Percentiles rank a stretch among this genome's conserved stretches.
These are phyloP conservation scores for Plicaturopsis crispa DNA, from an alignment of 768 basidiomycete species.

Conservation along the genomic window DNA sequence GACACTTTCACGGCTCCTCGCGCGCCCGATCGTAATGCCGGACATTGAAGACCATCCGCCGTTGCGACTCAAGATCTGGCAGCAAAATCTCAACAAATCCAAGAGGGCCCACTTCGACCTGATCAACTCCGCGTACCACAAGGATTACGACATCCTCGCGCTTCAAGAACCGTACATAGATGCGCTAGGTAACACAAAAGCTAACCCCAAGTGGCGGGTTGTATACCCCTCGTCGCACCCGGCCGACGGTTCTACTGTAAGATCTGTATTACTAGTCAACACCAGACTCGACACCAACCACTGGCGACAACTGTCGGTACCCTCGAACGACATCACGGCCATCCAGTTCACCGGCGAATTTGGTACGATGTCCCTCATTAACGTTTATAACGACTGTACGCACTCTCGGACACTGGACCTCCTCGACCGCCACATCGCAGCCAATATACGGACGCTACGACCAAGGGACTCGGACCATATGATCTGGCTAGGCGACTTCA, in stretches of 20 bases:
- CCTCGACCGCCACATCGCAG: conserved; percentile 1
- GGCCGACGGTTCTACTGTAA: background rate
- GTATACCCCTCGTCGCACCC: conserved; percentile 14
- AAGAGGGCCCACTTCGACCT: conserved; percentile 10
- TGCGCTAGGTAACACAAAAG: conserved; percentile 8
- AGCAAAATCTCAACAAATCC: conserved; percentile 22
- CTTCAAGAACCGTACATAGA: conserved; percentile 33
- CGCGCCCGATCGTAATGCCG: background rate
- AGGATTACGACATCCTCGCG: conserved; percentile 22
- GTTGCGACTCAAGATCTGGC: conserved; percentile 12
- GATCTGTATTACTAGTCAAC: background rate
- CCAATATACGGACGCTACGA: background rate
- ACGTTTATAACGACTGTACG: conserved; percentile 29
- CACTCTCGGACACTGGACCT: conserved; percentile 12
- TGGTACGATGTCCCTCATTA: conserved; percentile 21
- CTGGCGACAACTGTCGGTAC: conserved; percentile 8
- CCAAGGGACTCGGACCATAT: conserved; percentile 4
- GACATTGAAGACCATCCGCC: background rate
- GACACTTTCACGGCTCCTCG: background rate
- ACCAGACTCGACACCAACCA: conserved; percentile 1
- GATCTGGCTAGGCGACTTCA: conserved; percentile 18
- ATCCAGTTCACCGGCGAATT: conserved; percentile 13
- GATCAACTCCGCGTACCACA: conserved; percentile 5
- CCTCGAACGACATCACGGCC: conserved; percentile 17
- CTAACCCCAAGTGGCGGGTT: conserved; percentile 6